These are phyloP conservation scores for Bipolaris sorokiniana DNA, from an alignment of 2,329 filamentous ascomycete genomes.

Conservation along the genomic window DNA sequence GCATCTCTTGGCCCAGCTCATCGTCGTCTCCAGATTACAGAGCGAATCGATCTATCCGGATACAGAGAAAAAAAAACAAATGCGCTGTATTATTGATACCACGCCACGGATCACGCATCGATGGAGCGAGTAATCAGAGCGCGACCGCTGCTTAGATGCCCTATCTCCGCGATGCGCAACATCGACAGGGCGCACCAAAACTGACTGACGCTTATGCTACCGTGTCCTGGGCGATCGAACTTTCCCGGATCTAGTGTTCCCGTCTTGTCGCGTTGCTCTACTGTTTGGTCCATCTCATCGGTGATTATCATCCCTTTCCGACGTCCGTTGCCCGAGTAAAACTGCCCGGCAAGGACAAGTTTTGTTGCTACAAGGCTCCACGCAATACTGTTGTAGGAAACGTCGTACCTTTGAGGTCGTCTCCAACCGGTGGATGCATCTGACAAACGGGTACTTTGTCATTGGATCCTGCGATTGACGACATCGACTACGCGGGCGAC, in stretches of 20 bases:
- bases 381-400: constrained; percentile 18
- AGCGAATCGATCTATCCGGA: not conserved
- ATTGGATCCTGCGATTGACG: constrained; percentile 6
- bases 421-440: constrained; percentile 21
- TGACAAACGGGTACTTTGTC: constrained; percentile 16
- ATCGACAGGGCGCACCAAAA: constrained; percentile 1
- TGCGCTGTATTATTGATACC: not conserved
- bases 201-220: not conserved
- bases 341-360: constrained; percentile 17
- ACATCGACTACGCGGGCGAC: constrained; percentile 25
- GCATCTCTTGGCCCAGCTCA: not conserved
- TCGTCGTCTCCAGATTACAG: not conserved
- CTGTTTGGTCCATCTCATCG: constrained; percentile 15
- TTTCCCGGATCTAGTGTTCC: constrained; percentile 21
- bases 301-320: constrained; percentile 20
- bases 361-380: constrained; percentile 24
- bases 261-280: constrained; percentile 19
- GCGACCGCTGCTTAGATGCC: constrained; percentile 18
- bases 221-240: constrained; percentile 12
- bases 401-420: constrained; percentile 16
- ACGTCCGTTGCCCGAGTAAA: constrained; percentile 17
- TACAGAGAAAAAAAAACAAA: not conserved
- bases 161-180: constrained; percentile 25
- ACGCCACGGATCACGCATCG: constrained; percentile 13
- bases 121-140: constrained; percentile 1